Evolutionary conservation across 2,329 filamentous ascomycete genomes (phyloP).

Genomic region (Aspergillus cejpii): DNA sequence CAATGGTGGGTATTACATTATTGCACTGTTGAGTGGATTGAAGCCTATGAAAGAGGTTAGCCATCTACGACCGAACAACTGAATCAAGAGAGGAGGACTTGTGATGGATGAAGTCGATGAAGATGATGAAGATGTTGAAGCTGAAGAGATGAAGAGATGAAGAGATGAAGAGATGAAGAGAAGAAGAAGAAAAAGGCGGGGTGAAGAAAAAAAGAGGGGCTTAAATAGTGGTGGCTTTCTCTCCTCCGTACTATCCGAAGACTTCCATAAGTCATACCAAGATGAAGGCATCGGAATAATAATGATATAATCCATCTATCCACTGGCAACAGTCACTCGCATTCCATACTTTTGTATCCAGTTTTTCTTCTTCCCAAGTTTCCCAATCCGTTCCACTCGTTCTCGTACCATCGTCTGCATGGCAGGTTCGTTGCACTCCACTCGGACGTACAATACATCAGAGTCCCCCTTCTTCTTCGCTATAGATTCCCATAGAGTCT

Average conservation of each 20-base stretch:
- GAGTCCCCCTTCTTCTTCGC: constrained; percentile 37
- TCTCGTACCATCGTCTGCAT: constrained; percentile 35
- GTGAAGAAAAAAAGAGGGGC: constrained; percentile 19
- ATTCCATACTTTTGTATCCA: constrained; percentile 45
- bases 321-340: constrained; percentile 28
- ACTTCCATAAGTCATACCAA: background rate
- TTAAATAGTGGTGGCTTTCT: constrained; percentile 45
- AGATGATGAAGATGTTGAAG: too few relatives aligned
- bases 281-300: background rate
- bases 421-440: constrained; percentile 38
- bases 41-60: constrained; percentile 10
- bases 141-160: constrained; percentile 9
- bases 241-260: too few relatives aligned
- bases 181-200: constrained; percentile 8
- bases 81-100: constrained; percentile 16
- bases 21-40: constrained; percentile 1
- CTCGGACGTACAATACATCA: constrained; percentile 40
- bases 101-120: constrained; percentile 9
- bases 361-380: constrained; percentile 56
- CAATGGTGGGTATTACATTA: constrained; percentile 22
- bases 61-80: background rate
- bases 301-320: background rate
- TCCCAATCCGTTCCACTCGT: constrained; percentile 41
- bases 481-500: constrained; percentile 39
- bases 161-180: constrained; percentile 10